Evolutionary conservation across 345 rosid species (phyloP), one percentile per base, ranked within the genome.

Genomic region (Orychophragmus violaceus): DNA sequence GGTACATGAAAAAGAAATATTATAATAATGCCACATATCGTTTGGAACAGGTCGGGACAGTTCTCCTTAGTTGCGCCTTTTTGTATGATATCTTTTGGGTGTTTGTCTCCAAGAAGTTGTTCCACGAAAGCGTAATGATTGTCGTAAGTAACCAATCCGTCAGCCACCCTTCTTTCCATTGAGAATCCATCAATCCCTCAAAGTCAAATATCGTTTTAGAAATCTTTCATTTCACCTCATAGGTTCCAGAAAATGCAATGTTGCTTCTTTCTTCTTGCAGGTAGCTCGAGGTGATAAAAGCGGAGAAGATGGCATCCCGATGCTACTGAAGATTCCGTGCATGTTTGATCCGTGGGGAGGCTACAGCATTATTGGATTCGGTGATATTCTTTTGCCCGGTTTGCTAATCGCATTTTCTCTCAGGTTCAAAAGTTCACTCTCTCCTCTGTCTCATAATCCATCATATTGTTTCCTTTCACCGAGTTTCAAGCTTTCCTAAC

Each of bases 291-390:
- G 97, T 35, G 96, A 95, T 79, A 83, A 62, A 72, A 91, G 95
- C 36, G 97, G 97, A 59, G 91, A 91, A 80, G 97, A 95, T 78
- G 97, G 99, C 35, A 95, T 95, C 35, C 99, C 99, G 1, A 91
- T 95, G 99, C 81, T 95, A 71, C 72, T 95, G 69, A 95, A 95
- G 78, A 91, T 91, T 58, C 99, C 99, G 0, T 89, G 96, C 45
- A 74, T 95, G 89, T 91, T 85, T 53, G 99, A 95, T 81, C 99
- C 97, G 0, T 95, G 99, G 99, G 99, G 99, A 25, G 99, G 99
- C 62, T 95, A 82, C 82, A 91, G 97, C 77, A 86, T 95, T 72
- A 91, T 95, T 49, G 97, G 99, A 66, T 95, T 95, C 32, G 99
- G 97, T 22, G 99, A 95, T 89, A 95, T 95, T 75, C 93, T 95